phyloP scores from a whole-genome alignment of 2,329 filamentous ascomycete species.

The Pseudocercospora vitis region DNA sequence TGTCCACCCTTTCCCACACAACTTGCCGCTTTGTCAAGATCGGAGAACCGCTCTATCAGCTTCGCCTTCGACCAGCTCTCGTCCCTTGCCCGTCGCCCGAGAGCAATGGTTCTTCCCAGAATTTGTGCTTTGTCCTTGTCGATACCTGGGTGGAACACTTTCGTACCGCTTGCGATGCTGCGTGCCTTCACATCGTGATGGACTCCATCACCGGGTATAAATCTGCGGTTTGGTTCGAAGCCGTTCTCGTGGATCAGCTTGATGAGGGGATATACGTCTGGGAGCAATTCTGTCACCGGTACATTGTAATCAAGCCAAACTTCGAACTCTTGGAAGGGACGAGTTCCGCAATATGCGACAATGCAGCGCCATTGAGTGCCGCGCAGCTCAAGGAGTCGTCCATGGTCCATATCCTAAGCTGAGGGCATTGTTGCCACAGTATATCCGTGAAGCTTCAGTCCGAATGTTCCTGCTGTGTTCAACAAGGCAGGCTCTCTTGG shows the following conservation, averaged over 20 bases:
- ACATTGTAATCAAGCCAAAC: background rate
- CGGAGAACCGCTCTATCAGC: conserved; percentile 10
- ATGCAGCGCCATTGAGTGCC: conserved; percentile 5
- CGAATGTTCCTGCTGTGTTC: conserved; percentile 14
- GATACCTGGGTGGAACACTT: background rate
- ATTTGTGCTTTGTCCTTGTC: background rate
- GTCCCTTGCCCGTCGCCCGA: conserved; percentile 15
- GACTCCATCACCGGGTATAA: background rate
- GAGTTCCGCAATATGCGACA: conserved; percentile 3
- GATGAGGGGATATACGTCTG: conserved; percentile 4
- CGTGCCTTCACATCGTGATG: conserved; percentile 1
- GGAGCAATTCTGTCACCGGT: background rate
- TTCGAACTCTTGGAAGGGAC: conserved; percentile 9
- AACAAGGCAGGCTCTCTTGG: conserved; percentile 15
- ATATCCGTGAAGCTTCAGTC: conserved; percentile 17
- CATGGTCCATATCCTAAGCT: background rate
- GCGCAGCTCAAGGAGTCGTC: no score
- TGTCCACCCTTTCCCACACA: conserved; percentile 5
- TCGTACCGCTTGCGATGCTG: conserved; percentile 9
- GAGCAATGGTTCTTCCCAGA: conserved; percentile 13
- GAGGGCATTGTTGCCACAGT: conserved; percentile 18
- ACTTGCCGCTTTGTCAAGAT: conserved; percentile 3
- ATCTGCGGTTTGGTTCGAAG: conserved; percentile 16
- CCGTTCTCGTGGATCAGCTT: conserved; percentile 16
- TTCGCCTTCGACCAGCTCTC: conserved; percentile 16